These are phyloP conservation scores for Fraxinus pennsylvanica DNA, from an alignment of 257 asterid genomes.

Conservation along the genomic window DNA sequence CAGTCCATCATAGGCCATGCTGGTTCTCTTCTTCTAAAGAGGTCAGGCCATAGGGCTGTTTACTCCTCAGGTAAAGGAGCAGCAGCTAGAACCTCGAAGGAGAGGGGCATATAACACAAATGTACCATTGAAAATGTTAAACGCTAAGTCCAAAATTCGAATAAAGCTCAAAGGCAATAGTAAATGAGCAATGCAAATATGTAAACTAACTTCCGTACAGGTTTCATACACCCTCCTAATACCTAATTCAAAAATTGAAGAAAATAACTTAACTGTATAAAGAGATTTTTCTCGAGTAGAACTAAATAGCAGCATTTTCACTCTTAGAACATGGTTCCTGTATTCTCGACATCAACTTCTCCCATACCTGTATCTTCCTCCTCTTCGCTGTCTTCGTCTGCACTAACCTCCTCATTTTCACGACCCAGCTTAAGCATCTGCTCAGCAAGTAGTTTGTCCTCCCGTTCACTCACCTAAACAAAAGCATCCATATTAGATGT, in stretches of 20 bases:
- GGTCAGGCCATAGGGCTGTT: background rate
- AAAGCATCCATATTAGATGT: constrained; percentile 20
- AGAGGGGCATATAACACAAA: background rate
- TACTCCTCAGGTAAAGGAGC: background rate
- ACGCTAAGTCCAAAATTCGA: background rate
- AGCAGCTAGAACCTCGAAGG: background rate
- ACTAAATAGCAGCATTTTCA: background rate
- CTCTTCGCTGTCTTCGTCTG: constrained; percentile 88
- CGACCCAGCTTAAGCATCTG: constrained; percentile 71
- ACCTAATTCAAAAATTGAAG: background rate
- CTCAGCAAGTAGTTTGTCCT: constrained; percentile 80
- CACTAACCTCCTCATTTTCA: constrained; percentile 80
- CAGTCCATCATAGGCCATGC: background rate
- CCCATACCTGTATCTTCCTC: constrained; percentile 99
- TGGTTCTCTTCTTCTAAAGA: background rate
- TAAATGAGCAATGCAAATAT: background rate
- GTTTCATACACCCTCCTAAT: constrained; percentile 5
- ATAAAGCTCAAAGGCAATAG: background rate
- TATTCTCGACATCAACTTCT: constrained; percentile 66
- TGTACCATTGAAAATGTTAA: too few relatives aligned
- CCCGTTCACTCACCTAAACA: constrained; percentile 92
- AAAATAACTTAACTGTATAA: constrained; percentile 11
- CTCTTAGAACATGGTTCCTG: constrained; percentile 45
- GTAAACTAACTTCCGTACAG: background rate
- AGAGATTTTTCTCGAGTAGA: constrained; percentile 10